Evolutionary conservation across 2,329 filamentous ascomycete species (phyloP), one percentile per base, ranked within the genome.

Genomic region (Monosporascus sp.): DNA sequence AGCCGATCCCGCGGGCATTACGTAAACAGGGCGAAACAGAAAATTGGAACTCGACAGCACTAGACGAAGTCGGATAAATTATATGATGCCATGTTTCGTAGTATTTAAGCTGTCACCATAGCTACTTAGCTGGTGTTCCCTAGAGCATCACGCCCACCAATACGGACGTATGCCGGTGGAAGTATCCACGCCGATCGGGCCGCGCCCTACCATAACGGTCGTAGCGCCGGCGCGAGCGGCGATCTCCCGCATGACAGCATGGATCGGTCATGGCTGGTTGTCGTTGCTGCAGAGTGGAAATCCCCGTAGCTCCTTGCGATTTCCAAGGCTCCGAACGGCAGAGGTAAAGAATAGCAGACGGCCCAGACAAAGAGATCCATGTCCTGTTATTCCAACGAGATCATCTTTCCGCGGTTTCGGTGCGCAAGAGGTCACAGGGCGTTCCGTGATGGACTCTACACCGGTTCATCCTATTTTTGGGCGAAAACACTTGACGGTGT

Each of bases 311-410:
- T 5, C 31, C 31, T 35, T 35, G 31, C 11, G 31, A 14, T 35
- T 14, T 35, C 9, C 11, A 35, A 14, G 14, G 11, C 9, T 18
- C 24, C 37, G 55, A 48, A 62, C 48, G 52, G 60, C 60, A 55
- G 59, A 58, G 43, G 61, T 65, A 45, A 65, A 60, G 61, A 59
- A 55, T 59, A 63, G 48, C 61, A 63, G 54, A 63, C 55, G 26
- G 62, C 62, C 50, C 59, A 35, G 31, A 14, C 60, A n/a, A 59
- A 63, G 40, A 62, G 31, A 55, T 49, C 60, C 58, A 50, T 65
- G 59, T 61, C 59, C 55, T 31, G 53, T 53, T 28, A 62, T 41
- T 64, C 60, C 35, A 52, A 58, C 41, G 53, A 3, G 20, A 43
- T 55, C 53, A 51, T 11, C 0, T 35, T 35, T 58, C 15, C 55